Evolutionary conservation across 192 early-diverging fungal species (phyloP).

Genomic region (Backusella psychrophila): DNA sequence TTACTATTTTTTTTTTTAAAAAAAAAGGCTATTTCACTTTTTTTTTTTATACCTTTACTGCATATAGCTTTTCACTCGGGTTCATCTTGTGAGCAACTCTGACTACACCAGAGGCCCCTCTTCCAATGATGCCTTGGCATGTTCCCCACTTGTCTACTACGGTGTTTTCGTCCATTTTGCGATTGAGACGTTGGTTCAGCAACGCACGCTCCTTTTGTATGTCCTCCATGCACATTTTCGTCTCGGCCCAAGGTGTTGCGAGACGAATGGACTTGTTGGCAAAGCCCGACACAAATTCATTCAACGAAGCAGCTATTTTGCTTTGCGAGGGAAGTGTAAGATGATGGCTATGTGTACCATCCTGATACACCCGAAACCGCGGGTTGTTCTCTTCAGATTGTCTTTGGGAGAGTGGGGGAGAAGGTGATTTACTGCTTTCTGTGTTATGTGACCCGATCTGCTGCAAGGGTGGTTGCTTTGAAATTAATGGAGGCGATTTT

Average conservation of each 20-base stretch:
- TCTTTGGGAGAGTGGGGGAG: background rate
- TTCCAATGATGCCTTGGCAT: conserved; percentile 34
- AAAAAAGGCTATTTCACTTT: background rate
- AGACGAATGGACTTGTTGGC: conserved; percentile 3
- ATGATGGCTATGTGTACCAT: conserved; percentile 25
- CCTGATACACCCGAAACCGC: conserved; percentile 17
- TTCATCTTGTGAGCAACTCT: conserved; percentile 32
- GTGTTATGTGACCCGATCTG: background rate
- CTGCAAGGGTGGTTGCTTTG: background rate
- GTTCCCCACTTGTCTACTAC: conserved; percentile 17
- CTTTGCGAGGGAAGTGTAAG: background rate
- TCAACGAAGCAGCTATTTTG: conserved; percentile 15
- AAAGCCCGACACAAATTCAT: conserved; percentile 14
- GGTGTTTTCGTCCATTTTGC: background rate
- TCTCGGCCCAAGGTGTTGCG: background rate
- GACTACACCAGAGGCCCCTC: conserved; percentile 38
- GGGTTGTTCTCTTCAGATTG: background rate
- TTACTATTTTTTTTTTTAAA: background rate
- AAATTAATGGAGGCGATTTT: background rate
- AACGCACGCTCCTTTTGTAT: background rate
- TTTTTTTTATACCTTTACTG: conserved; percentile 35
- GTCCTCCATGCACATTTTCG: background rate
- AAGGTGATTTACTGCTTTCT: conserved; percentile 4
- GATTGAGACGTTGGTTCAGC: background rate
- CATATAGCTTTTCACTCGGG: conserved; percentile 31